Percentiles rank a stretch among this genome's conserved stretches.
Evolutionary conservation across 805 yeast genomes (phyloP).

Genomic region (Candida taoyuanica): DNA sequence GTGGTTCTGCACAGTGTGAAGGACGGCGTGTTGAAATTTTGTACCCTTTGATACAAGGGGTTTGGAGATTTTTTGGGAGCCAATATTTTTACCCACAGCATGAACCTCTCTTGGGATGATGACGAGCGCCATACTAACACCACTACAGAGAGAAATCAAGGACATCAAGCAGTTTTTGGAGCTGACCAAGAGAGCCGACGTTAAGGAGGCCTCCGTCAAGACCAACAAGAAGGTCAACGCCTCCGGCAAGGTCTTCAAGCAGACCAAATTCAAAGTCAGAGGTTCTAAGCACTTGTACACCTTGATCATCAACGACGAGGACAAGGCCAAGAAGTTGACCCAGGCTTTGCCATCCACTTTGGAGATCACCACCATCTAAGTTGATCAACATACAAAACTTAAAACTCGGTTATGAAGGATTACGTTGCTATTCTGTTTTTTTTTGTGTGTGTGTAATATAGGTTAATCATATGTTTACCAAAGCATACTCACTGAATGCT

Average conservation of each 20-base stretch:
- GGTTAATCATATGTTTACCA: conserved; percentile 5
- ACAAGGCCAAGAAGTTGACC: conserved; percentile 95
- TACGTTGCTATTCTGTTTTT: neutral
- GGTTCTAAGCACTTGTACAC: conserved; percentile 94
- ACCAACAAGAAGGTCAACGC: conserved; percentile 80
- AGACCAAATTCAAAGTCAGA: conserved; percentile 99
- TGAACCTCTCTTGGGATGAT: too few relatives aligned
- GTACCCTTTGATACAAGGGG: too few relatives aligned
- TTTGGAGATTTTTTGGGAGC: too few relatives aligned
- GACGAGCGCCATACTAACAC: too few relatives aligned
- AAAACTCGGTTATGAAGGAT: too few relatives aligned
- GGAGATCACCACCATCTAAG: conserved; percentile 53
- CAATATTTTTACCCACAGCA: too few relatives aligned
- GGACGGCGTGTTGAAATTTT: neutral
- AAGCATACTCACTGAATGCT: neutral
- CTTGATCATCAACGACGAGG: conserved; percentile 88
- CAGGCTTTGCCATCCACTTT: conserved; percentile 96
- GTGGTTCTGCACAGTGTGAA: neutral
- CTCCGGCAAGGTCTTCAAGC: conserved; percentile 80
- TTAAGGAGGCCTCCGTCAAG: conserved; percentile 90
- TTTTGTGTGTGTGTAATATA: conserved; percentile 2
- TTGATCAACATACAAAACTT: neutral
- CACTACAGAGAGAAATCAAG: conserved; percentile 61
- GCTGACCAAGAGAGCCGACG: conserved; percentile 94
- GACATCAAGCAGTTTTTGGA: conserved; percentile 97